A percentile compares a stretch with the other conserved stretches of the same genome.
Conservation (phyloP, 140 eudicot genomes). For the Artemisia princeps region DNA sequence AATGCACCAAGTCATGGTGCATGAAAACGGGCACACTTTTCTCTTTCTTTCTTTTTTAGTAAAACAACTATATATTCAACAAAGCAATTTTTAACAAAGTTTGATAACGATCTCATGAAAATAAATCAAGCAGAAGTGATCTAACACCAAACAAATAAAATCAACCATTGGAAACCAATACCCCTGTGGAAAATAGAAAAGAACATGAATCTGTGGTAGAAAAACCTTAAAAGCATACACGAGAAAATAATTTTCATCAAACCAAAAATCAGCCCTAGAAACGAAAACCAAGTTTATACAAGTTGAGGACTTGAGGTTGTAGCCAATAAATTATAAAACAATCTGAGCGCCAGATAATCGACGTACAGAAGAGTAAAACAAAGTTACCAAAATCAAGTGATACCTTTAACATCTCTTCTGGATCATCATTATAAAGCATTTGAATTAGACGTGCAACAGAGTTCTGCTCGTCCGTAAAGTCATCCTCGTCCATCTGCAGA, state of each 20-base stretch:
- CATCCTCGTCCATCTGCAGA: slow-evolving; percentile 85
- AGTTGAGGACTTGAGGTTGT: slow-evolving; percentile 7
- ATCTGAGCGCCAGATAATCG: slow-evolving; percentile 2
- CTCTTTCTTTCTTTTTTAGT: background rate
- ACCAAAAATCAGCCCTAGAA: no score
- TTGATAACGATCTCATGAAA: no score
- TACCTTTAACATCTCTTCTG: slow-evolving; percentile 95
- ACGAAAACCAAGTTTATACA: background rate
- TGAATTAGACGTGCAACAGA: slow-evolving; percentile 95
- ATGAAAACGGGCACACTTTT: background rate
- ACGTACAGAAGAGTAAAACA: slow-evolving; percentile 13
- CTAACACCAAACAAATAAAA: no score
- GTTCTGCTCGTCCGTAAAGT: slow-evolving; percentile 89
- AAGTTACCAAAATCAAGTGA: slow-evolving; percentile 10
- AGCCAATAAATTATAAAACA: slow-evolving; percentile 5
- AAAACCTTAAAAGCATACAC: no score
- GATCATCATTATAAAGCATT: slow-evolving; percentile 80
- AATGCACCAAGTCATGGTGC: slow-evolving; percentile 8
- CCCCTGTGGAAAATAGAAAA: no score
- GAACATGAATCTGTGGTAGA: no score
- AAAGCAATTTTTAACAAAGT: no score
- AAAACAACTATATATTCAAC: no score
- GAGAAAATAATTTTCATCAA: no score
- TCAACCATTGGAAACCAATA: no score
- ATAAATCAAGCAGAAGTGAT: no score